Evolutionary conservation across 2,329 filamentous ascomycete species (phyloP), one percentile per base, ranked within the genome.

Genomic region (Annulohypoxylon truncatum): DNA sequence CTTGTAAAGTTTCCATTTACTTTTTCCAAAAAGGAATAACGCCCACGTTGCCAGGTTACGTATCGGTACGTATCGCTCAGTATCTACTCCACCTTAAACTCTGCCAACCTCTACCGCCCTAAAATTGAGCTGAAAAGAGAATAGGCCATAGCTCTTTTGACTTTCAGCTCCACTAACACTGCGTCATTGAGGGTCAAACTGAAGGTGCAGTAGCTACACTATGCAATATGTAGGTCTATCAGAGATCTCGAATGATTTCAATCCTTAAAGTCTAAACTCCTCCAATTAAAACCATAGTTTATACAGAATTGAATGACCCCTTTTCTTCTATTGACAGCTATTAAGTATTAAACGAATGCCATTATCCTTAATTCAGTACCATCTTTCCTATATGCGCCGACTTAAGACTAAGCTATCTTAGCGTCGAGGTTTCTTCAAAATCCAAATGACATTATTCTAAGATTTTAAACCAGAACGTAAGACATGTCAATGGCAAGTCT

Each of bases 401-500:
- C 50, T 44, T 65, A 52, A 31, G 52, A 53, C 55, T 56, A 62
- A 54, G 13, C 33, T 24, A 50, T 56, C 38, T 56, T 42, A 48
- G 40, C 57, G 13, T 50, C 20, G 48, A 4, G 4, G n/a, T 50
- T 58, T 60, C 38, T 53, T 35, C 24, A 28, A 47, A 40, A 58
- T 26, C 33, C 56, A 61, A 52, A 66, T 61, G 66, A 55, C 22
- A 51, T 57, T 47, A 38, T 38, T 57, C 18, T 56, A 54, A 61
- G 29, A n/a, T 50, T 18, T 42, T 29, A 22, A 18, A 31, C 18
- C 22, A 40, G 35, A 33, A 50, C 33, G 31, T 29, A 38, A 38
- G 56, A 46, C 31, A 66, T 61, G 52, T 64, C 61, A 64, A 76
- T 75, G 74, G 67, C 73, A 38, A 66, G 67, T 63, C 64, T 67